phyloP scores from a whole-genome alignment of 139 green algal species.

The Chlorella sp. region DNA sequence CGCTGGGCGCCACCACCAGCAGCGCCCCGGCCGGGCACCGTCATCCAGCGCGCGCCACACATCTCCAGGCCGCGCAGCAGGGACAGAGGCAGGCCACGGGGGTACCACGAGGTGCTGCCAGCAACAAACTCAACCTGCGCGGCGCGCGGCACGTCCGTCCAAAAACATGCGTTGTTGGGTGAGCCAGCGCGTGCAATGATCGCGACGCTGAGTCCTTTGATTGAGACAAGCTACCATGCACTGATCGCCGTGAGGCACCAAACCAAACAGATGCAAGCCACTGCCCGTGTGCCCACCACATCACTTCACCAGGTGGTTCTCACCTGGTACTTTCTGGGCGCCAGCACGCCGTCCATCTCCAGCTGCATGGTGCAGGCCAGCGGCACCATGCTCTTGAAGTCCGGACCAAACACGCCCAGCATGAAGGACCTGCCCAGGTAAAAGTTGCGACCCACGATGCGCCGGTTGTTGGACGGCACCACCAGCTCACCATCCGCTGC shows the following conservation, averaged over 20 bases:
- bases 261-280: no score
- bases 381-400: background rate
- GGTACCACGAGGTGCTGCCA: constrained; percentile 5
- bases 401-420: background rate
- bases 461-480: background rate
- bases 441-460: constrained; percentile 4
- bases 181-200: background rate
- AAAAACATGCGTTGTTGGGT: background rate
- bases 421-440: constrained; percentile 1
- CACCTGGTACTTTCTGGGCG: background rate
- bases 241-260: background rate
- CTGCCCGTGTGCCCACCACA: background rate
- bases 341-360: background rate
- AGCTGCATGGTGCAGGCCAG: background rate
- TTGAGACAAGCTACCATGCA: background rate
- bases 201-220: background rate
- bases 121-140: constrained; percentile 4
- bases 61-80: constrained; percentile 4
- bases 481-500: no score
- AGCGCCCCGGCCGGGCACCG: no score
- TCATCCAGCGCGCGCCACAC: background rate
- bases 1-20: no score
- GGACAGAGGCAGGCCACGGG: constrained; percentile 4
- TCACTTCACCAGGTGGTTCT: background rate
- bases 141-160: background rate